A percentile compares a stretch with the other conserved stretches of the same genome.
These are phyloP conservation scores for Telfairia occidentalis DNA, from an alignment of 331 rosid species.

Conservation along the genomic window DNA sequence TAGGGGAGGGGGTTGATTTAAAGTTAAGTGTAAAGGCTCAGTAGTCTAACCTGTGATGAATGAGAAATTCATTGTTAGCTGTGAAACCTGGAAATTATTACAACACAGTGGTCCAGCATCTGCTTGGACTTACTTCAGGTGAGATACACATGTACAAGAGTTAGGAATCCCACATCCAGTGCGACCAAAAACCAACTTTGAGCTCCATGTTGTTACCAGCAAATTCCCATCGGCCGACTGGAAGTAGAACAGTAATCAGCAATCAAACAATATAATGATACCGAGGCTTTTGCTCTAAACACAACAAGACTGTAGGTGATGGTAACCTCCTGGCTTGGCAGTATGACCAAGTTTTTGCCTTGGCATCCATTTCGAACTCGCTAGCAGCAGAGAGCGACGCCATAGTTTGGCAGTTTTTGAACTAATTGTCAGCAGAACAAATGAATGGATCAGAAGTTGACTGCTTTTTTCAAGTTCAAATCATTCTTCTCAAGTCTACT, in stretches of 20 bases:
- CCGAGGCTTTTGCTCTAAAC: not conserved
- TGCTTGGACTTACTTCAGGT: not conserved
- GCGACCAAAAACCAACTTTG: not conserved
- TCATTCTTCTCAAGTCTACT: constrained; percentile 6
- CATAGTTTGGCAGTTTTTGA: not conserved
- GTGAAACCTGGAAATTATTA: constrained; percentile 9
- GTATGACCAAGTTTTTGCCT: not conserved
- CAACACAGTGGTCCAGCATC: constrained; percentile 2
- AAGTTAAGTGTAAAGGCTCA: not conserved
- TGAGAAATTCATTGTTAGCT: constrained; percentile 2
- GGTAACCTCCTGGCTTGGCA: not conserved
- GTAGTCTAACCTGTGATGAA: not conserved
- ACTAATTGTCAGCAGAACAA: not conserved
- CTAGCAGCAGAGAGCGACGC: not conserved
- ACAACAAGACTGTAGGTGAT: not conserved
- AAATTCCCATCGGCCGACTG: not conserved
- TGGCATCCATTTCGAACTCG: not conserved
- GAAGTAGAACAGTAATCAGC: not conserved
- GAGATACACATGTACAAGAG: not conserved
- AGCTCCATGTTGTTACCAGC: not conserved
- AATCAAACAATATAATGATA: not conserved
- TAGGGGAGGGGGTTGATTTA: not conserved
- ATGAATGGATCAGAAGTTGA: not conserved
- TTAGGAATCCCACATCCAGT: not conserved
- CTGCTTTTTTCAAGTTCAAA: not conserved